phyloP scores from a whole-genome alignment of 352 stramenopile genomes.

The Phytophthora rubi region DNA sequence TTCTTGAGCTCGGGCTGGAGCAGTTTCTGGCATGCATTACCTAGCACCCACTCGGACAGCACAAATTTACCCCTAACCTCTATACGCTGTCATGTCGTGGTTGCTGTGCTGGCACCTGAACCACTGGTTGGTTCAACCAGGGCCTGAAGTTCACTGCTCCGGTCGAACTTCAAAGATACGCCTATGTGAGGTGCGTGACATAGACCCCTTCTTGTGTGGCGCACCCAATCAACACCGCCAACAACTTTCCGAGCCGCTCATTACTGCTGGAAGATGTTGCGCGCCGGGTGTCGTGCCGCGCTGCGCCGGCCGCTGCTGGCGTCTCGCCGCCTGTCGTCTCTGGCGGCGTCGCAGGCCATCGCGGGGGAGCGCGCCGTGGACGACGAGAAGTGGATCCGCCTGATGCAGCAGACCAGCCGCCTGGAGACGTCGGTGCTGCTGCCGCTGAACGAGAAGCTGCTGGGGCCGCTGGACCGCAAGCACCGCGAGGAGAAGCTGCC shows the following conservation, averaged over 20 bases:
- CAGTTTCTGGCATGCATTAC: no score
- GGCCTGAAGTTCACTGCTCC: no score
- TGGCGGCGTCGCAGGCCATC: constrained; percentile 32
- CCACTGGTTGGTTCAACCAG: no score
- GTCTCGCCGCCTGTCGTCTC: constrained; percentile 30
- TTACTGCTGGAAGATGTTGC: constrained; percentile 26
- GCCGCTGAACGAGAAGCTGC: constrained; percentile 85
- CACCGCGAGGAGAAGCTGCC: constrained; percentile 92
- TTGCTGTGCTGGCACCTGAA: no score
- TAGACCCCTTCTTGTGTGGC: not conserved
- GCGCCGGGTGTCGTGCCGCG: constrained; percentile 11
- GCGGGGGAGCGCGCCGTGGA: constrained; percentile 25
- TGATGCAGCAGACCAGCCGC: constrained; percentile 85
- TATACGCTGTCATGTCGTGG: no score
- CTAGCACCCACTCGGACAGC: no score
- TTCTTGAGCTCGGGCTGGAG: no score
- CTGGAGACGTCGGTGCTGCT: constrained; percentile 77
- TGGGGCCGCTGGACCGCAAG: constrained; percentile 89
- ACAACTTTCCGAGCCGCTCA: constrained; percentile 2
- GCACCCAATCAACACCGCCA: not conserved
- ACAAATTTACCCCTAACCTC: no score
- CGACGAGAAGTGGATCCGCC: constrained; percentile 83
- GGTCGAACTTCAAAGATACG: no score
- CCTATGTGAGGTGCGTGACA: not conserved
- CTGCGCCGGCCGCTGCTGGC: constrained; percentile 14